phyloP scores from a whole-genome alignment of 805 yeast genomes.

The Scheffersomyces ergatensis region DNA sequence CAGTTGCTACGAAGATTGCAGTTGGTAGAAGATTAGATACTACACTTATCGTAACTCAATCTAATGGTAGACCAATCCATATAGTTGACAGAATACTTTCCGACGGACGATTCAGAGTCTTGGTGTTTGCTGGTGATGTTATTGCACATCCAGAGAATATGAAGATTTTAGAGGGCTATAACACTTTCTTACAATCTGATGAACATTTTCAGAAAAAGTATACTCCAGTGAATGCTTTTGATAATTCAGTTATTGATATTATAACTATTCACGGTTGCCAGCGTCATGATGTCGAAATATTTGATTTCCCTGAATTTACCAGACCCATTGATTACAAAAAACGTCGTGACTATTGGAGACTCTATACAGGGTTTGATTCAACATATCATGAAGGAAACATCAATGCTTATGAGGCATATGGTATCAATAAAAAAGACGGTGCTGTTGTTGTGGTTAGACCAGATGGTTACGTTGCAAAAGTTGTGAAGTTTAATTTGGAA shows the following conservation, averaged over 20 bases:
- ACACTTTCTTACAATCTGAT: conserved; percentile 7
- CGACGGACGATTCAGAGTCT: conserved; percentile 29
- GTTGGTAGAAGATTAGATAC: conserved; percentile 23
- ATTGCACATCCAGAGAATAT: conserved; percentile 2
- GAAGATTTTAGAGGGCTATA: conserved; percentile 7
- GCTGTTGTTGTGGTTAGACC: conserved; percentile 25
- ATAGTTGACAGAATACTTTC: conserved; percentile 19
- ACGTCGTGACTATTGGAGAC: conserved; percentile 25
- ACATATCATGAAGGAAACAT: conserved; percentile 24
- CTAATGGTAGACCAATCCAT: conserved; percentile 21
- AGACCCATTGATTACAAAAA: conserved; percentile 18
- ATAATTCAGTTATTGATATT: conserved; percentile 16
- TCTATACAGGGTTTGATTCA: conserved; percentile 19
- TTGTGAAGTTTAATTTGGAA: conserved; percentile 11
- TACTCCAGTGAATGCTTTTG: conserved; percentile 25
- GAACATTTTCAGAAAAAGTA: conserved; percentile 11
- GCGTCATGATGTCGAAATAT: conserved; percentile 15
- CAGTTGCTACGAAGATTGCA: conserved; percentile 16
- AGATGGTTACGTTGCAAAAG: conserved; percentile 29
- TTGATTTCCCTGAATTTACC: conserved; percentile 22
- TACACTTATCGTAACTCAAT: conserved; percentile 17
- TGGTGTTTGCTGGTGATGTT: conserved; percentile 23
- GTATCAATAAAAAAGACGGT: conserved; percentile 21
- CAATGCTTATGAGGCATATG: conserved; percentile 22
- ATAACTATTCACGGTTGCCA: conserved; percentile 19